Base-by-base conservation (phyloP, 2,329 filamentous ascomycete species). In the Fusarium aywerte region DNA sequence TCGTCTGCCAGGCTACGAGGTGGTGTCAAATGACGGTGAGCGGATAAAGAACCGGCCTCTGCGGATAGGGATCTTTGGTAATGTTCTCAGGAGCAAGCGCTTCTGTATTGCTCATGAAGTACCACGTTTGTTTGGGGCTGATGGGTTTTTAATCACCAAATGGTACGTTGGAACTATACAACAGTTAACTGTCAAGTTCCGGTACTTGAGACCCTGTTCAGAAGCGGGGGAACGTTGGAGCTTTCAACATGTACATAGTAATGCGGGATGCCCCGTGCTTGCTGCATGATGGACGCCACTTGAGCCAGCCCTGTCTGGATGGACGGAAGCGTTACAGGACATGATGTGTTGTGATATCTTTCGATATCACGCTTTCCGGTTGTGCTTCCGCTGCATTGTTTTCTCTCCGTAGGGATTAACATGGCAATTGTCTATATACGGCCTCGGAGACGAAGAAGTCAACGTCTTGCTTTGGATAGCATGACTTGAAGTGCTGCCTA, bases 1-100 rank as follows among this genome's bases (percentile, higher is more conserved):
- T 61, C 62, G 49, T 67, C 57, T 44, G 65, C 38, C 25, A 48
- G 38, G 50, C 33, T 50, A 52, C 32, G 15, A 49, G 61, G 62
- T 63, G 62, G 54, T 68, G 63, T 61, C 57, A 72, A 72, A 72
- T 72, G 65, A 72, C 70, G 70, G 70, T 73, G 70, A 69, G 68
- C 47, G 42, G 58, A 53, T 49, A 51, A 59, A 49, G 36, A 67
- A 39, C 40, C 48, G 29, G 62, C 31, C 25, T 47, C 44, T 40
- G 9, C 51, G 60, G 60, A 63, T 58, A 45, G 57, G 33, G 33
- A 42, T 42, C 18, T 38, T 54, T 48, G 9, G 11, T 31, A 21
- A 36, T 40, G 44, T 15, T 49, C 23, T 48, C 15, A 62, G 55
- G 60, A 53, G 44, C 63, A 47, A 18, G 29, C 27, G 27, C 49